Evolutionary conservation across 1,284 basidiomycete genomes (phyloP).

Genomic region (Hypsizygus ulmarius): DNA sequence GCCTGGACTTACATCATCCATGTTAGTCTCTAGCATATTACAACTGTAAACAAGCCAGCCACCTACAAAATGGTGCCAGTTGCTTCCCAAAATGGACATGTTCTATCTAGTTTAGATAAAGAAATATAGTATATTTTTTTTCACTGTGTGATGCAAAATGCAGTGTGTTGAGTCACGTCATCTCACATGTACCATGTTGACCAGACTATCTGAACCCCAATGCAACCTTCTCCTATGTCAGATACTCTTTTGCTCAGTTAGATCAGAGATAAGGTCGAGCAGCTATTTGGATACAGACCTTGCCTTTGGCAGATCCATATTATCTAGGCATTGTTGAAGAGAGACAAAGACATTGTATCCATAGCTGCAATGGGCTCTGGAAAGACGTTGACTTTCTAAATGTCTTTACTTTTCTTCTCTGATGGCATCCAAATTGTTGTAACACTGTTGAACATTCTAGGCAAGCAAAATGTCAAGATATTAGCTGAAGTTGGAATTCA

Average conservation of each 20-base stretch:
- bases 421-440: constrained; percentile 6
- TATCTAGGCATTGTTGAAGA: background rate
- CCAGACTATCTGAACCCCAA: too few species aligned
- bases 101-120: too few species aligned
- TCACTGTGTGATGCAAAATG: too few species aligned
- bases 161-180: too few species aligned
- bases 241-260: too few species aligned
- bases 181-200: too few species aligned
- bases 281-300: background rate
- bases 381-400: background rate
- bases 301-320: constrained; percentile 1
- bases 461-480: constrained; percentile 4
- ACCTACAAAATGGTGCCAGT: too few species aligned
- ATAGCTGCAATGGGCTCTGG: background rate
- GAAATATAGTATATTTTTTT: too few species aligned
- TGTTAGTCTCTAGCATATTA: constrained; percentile 4
- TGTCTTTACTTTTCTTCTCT: background rate
- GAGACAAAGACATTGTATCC: background rate
- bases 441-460: constrained; percentile 6
- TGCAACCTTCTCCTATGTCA: too few species aligned
- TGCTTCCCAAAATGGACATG: too few species aligned
- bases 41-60: too few species aligned
- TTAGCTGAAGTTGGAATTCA: constrained; percentile 1
- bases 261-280: background rate
- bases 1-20: background rate